Evolutionary conservation across 164 flowering plant species (phyloP), one percentile per base, ranked within the genome.

Genomic region (Berberis vulgaris): DNA sequence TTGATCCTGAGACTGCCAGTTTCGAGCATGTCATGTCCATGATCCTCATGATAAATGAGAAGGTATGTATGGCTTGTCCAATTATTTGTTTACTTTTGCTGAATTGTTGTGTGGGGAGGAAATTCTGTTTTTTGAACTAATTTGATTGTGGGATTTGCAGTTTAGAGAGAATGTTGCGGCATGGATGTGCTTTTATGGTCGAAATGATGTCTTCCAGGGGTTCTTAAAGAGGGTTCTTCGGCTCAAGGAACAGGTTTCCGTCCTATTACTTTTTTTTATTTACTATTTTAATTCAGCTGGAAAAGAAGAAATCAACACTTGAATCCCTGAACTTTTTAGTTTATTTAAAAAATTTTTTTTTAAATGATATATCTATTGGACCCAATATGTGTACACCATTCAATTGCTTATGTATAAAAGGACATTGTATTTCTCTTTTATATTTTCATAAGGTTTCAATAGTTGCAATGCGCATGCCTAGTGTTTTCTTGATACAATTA

Each of bases 1-100:
- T 94, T 49, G 86, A 84, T 63, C 78, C 94, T 0, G 84, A 80
- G 54, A 80, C 79, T 0, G 82, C 99, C 1, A 70, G 85, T 1
- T 95, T 89, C 65, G 97, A 95, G 88, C 99, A 91, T 72, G 86
- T 95, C 2, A 91, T 95, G 96, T 87, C 96, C 1, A 91, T 95
- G 90, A 84, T 95, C 12, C 82, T 95, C 54, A 91, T 95, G 97
- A 74, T 95, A 62, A 95, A 95, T 66, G 97, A 95, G 79, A 95
- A 94, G 97, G 97, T 88, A 73, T 49, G 45, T 0, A 7, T 26
- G 10, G 50, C 2, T 1, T 44, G 12, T 60, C 13, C n/a, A 9
- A 6, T 9, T 7, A 59, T 61, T 50, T 59, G 49, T 52, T 39
- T 5, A 13, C 4, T 3, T 60, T 62, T 13, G 41, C 43, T 41